Conservation (phyloP, 1,139 yeast genomes). For the Magnusiomyces sp. region DNA sequence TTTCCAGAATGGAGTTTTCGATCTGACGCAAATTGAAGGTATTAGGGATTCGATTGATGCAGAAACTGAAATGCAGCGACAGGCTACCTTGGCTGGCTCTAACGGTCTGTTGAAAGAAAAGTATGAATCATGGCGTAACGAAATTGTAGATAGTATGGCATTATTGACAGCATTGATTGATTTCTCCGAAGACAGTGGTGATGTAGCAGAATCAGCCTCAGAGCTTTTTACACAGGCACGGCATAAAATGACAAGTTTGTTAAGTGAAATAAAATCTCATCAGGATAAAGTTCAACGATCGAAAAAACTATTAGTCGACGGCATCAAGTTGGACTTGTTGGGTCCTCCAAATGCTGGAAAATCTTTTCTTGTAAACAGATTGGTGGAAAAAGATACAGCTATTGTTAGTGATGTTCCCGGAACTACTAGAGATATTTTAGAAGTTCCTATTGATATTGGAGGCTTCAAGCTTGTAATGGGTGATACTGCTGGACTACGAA, state of each 20-base stretch:
- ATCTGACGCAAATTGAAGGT: constrained; percentile 83
- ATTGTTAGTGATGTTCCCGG: constrained; percentile 91
- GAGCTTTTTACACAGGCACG: constrained; percentile 42
- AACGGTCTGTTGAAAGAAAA: constrained; percentile 53
- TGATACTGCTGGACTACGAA: constrained; percentile 90
- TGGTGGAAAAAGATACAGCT: constrained; percentile 77
- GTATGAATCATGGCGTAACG: constrained; percentile 60
- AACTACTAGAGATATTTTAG: constrained; percentile 85
- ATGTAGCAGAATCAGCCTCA: constrained; percentile 44
- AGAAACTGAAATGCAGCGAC: constrained; percentile 82
- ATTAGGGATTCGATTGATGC: constrained; percentile 85
- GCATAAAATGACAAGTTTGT: constrained; percentile 36
- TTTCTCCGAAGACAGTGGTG: constrained; percentile 82
- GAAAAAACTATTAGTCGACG: constrained; percentile 60
- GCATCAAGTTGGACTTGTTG: constrained; percentile 62
- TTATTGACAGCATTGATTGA: constrained; percentile 81
- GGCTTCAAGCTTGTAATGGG: constrained; percentile 81
- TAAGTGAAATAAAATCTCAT: constrained; percentile 41
- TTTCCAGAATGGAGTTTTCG: constrained; percentile 57
- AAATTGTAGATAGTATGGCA: constrained; percentile 60
- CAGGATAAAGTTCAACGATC: constrained; percentile 10
- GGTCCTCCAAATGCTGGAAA: constrained; percentile 98
- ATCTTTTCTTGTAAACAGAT: constrained; percentile 66
- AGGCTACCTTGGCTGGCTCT: constrained; percentile 64
- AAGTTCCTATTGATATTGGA: constrained; percentile 67